Evolutionary conservation across 176 grass and related monocot species (phyloP).

Genomic region (Metroxylon sagu): DNA sequence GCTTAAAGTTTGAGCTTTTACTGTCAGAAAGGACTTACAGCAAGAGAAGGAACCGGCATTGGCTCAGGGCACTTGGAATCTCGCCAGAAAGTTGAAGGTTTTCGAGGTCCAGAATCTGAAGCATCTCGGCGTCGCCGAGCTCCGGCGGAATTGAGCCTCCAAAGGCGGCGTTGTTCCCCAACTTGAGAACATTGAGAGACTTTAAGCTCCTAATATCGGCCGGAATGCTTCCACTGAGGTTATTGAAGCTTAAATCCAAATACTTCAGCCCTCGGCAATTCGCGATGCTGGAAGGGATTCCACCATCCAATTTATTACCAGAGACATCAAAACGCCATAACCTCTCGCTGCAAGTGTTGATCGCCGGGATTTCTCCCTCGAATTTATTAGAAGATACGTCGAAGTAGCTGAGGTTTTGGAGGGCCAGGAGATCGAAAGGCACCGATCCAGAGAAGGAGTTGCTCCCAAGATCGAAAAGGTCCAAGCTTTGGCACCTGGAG

Average conservation of each 20-base stretch:
- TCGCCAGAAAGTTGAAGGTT: slow-evolving; percentile 57
- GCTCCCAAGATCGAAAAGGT: slow-evolving; percentile 75
- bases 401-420: slow-evolving; percentile 86
- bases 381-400: slow-evolving; percentile 86
- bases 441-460: slow-evolving; percentile 56
- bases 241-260: slow-evolving; percentile 73
- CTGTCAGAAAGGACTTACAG: slow-evolving; percentile 42
- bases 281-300: slow-evolving; percentile 34
- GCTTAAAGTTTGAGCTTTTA: background rate
- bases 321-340: slow-evolving; percentile 68
- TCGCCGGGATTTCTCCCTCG: slow-evolving; percentile 56
- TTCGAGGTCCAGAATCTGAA: slow-evolving; percentile 60
- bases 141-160: slow-evolving; percentile 46
- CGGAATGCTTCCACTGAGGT: slow-evolving; percentile 54
- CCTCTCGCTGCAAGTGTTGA: slow-evolving; percentile 40
- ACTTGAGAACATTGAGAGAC: slow-evolving; percentile 56
- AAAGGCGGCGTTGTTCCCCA: slow-evolving; percentile 48
- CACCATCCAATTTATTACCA: slow-evolving; percentile 47
- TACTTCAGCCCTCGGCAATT: slow-evolving; percentile 53
- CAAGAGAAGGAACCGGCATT: slow-evolving; percentile 78
- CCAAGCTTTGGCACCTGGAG: slow-evolving; percentile 42
- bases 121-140: slow-evolving; percentile 66
- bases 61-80: slow-evolving; percentile 59
- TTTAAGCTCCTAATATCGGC: slow-evolving; percentile 45
- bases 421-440: slow-evolving; percentile 40